Conservation (phyloP, 2,329 filamentous ascomycete genomes). For the Penicillium sp. region DNA sequence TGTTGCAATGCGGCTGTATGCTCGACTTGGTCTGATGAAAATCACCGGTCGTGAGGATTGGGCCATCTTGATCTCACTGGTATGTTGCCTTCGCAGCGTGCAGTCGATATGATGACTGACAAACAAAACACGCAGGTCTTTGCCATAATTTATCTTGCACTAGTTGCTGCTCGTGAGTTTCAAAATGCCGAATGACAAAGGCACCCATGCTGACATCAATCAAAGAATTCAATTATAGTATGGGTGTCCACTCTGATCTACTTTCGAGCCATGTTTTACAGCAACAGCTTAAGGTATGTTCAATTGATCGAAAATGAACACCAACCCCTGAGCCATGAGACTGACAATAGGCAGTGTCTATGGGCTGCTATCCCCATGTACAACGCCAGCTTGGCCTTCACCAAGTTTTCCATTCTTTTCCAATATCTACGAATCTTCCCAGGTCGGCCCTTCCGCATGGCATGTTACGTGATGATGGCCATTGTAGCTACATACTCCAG, state of each 20-base stretch:
- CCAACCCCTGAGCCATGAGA: neutral
- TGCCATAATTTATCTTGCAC: conserved; percentile 29
- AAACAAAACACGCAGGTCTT: conserved; percentile 15
- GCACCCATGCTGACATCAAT: conserved; percentile 6
- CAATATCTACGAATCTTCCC: conserved; percentile 51
- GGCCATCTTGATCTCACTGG: conserved; percentile 31
- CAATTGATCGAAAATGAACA: neutral
- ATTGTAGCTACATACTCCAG: conserved; percentile 32
- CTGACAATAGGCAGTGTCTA: conserved; percentile 21
- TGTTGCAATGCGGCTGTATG: conserved; percentile 33
- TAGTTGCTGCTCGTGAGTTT: conserved; percentile 31
- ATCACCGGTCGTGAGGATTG: conserved; percentile 37
- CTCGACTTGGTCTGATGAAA: conserved; percentile 32
- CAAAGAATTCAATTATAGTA: conserved; percentile 29
- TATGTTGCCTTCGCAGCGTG: conserved; percentile 7
- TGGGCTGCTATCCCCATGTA: conserved; percentile 38
- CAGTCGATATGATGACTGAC: neutral
- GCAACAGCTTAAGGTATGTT: conserved; percentile 30
- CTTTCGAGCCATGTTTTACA: conserved; percentile 20
- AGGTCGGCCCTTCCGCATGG: conserved; percentile 30
- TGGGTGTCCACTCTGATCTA: conserved; percentile 26
- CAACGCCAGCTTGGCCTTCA: conserved; percentile 37
- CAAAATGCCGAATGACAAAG: neutral
- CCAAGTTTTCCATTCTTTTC: conserved; percentile 49
- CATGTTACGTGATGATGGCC: conserved; percentile 38